A percentile compares a stretch with the other conserved stretches of the same genome.
phyloP scores from a whole-genome alignment of 768 basidiomycete genomes.

The Ramaria rubella region DNA sequence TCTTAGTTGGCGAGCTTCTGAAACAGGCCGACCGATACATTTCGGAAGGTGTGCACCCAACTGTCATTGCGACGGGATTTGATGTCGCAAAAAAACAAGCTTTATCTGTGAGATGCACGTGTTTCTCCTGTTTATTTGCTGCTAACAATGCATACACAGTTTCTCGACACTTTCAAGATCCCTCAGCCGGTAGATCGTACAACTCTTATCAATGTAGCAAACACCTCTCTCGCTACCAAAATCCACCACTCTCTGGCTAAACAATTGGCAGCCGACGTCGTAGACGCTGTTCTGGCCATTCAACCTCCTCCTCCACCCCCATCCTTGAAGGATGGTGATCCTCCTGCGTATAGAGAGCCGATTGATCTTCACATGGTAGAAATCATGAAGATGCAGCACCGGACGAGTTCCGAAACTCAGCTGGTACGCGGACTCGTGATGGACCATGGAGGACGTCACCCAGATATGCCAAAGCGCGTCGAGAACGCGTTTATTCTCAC shows the following conservation, averaged over 20 bases:
- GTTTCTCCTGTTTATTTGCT: slow-evolving; percentile 8
- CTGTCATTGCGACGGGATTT: slow-evolving; percentile 91
- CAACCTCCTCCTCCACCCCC: slow-evolving; percentile 52
- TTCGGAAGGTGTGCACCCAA: slow-evolving; percentile 96
- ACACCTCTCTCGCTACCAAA: slow-evolving; percentile 96
- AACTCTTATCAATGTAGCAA: slow-evolving; percentile 86
- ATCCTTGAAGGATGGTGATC: slow-evolving; percentile 41
- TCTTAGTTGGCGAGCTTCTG: slow-evolving; percentile 90
- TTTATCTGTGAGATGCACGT: slow-evolving; percentile 52
- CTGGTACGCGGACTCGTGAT: slow-evolving; percentile 92
- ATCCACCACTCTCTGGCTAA: slow-evolving; percentile 75
- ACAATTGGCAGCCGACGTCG: slow-evolving; percentile 84
- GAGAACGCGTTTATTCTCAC: slow-evolving; percentile 95
- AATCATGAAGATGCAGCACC: slow-evolving; percentile 99
- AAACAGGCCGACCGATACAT: slow-evolving; percentile 98
- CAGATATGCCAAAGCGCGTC: slow-evolving; percentile 98
- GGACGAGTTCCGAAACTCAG: slow-evolving; percentile 94
- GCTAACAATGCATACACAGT: slow-evolving; percentile 44
- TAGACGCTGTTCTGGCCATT: slow-evolving; percentile 91
- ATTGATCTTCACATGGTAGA: slow-evolving; percentile 99
- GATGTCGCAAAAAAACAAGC: slow-evolving; percentile 98
- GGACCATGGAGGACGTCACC: slow-evolving; percentile 95
- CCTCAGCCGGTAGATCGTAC: slow-evolving; percentile 74
- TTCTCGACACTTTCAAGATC: slow-evolving; percentile 87
- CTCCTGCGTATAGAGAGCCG: slow-evolving; percentile 63